A percentile compares a stretch with the other conserved stretches of the same genome.
Evolutionary conservation across 2,329 filamentous ascomycete genomes (phyloP).

Genomic region (Spiromastix sp.): DNA sequence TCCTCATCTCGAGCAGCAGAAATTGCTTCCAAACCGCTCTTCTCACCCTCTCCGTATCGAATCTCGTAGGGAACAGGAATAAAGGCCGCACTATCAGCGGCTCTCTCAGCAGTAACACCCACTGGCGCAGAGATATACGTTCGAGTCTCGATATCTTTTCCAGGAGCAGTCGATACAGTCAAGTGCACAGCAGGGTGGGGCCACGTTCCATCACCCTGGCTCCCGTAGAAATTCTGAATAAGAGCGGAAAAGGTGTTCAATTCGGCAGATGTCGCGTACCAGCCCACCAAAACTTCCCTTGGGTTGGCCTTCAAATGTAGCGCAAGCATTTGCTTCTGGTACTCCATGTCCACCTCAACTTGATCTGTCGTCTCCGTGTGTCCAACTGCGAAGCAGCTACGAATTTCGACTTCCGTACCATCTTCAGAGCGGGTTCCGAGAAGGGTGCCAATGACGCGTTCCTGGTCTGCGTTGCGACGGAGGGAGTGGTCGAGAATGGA

Average conservation of each 20-base stretch:
- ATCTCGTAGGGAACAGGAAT: constrained; percentile 95
- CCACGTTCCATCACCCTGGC: constrained; percentile 92
- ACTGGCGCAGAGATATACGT: constrained; percentile 95
- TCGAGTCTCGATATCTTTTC: constrained; percentile 77
- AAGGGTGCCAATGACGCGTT: constrained; percentile 92
- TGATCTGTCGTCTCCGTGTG: constrained; percentile 98
- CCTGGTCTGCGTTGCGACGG: constrained; percentile 81
- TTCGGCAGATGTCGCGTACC: constrained; percentile 96
- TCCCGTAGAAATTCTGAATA: constrained; percentile 99
- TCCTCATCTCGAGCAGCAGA: constrained; percentile 71
- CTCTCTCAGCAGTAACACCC: constrained; percentile 86
- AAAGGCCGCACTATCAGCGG: constrained; percentile 92
- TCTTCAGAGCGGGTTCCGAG: constrained; percentile 91
- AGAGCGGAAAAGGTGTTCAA: constrained; percentile 97
- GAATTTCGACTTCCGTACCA: constrained; percentile 90
- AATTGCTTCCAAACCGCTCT: constrained; percentile 71
- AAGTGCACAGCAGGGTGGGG: constrained; percentile 96
- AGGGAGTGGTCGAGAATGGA: constrained; percentile 78
- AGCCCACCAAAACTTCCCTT: constrained; percentile 87
- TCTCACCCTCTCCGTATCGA: constrained; percentile 71
- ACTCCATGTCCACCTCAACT: constrained; percentile 99
- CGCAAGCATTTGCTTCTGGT: constrained; percentile 98
- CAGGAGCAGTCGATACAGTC: constrained; percentile 83
- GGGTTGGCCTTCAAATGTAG: constrained; percentile 90
- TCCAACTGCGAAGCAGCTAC: constrained; percentile 93